These are phyloP conservation scores for Botrytis aclada DNA, from an alignment of 2,329 filamentous ascomycete genomes.

Conservation along the genomic window DNA sequence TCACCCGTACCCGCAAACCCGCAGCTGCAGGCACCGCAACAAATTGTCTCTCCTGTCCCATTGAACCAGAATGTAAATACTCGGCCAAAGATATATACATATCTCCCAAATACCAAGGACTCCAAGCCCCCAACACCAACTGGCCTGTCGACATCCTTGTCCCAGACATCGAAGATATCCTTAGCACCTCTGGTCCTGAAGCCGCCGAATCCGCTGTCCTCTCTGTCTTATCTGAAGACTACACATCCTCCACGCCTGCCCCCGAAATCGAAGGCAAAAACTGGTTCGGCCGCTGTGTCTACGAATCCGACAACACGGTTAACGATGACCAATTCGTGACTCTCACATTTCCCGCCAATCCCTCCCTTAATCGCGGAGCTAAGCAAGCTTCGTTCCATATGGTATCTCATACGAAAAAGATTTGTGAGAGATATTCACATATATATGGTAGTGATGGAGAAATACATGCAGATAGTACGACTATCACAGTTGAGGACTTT, in stretches of 20 bases:
- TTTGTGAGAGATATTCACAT: conserved; percentile 80
- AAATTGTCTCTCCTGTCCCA: conserved; percentile 80
- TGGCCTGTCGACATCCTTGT: conserved; percentile 92
- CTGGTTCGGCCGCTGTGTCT: conserved; percentile 95
- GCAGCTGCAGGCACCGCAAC: conserved; percentile 69
- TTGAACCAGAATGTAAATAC: conserved; percentile 74
- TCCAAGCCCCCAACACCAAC: conserved; percentile 62
- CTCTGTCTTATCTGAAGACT: conserved; percentile 48
- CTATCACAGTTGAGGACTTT: conserved; percentile 75
- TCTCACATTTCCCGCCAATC: conserved; percentile 62
- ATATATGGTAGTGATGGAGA: conserved; percentile 87
- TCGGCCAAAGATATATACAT: conserved; percentile 73
- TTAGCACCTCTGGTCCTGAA: conserved; percentile 44
- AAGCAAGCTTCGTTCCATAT: conserved; percentile 93
- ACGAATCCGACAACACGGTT: conserved; percentile 88
- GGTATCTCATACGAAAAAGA: conserved; percentile 83
- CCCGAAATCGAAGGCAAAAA: conserved; percentile 51
- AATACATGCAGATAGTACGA: conserved; percentile 76
- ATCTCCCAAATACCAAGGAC: conserved; percentile 47
- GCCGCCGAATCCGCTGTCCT: conserved; percentile 48
- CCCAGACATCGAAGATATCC: conserved; percentile 83
- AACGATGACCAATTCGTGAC: conserved; percentile 91
- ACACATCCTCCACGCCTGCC: conserved; percentile 49
- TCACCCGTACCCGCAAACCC: conserved; percentile 74
- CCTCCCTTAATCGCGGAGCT: conserved; percentile 46